Percentiles rank a stretch among this genome's conserved stretches.
Evolutionary conservation across 2,329 filamentous ascomycete species (phyloP).

Genomic region (Apiospora malaysiana): DNA sequence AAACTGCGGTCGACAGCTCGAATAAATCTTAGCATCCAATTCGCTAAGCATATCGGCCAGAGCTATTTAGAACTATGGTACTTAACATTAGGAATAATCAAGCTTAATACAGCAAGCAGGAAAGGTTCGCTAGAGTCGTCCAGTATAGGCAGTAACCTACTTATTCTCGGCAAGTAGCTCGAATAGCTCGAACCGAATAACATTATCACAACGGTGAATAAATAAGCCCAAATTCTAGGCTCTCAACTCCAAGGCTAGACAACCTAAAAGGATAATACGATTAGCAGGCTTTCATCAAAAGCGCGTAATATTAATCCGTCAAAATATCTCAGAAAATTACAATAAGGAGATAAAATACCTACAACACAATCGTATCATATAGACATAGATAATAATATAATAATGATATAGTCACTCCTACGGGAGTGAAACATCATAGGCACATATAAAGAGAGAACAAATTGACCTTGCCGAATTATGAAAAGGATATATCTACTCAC

Average conservation of each 20-base stretch:
- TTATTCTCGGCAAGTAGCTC: constrained; percentile 20
- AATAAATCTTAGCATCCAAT: constrained; percentile 17
- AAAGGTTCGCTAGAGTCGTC: constrained; percentile 13
- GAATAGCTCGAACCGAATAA: constrained; percentile 22
- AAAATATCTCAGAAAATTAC: not conserved
- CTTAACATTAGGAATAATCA: not conserved
- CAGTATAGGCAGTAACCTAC: constrained; percentile 15
- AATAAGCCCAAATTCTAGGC: constrained; percentile 21
- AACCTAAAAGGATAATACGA: constrained; percentile 18
- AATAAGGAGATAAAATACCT: not conserved
- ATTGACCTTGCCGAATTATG: not conserved
- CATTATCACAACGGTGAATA: not conserved
- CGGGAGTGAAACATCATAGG: too few species aligned
- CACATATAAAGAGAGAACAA: too few species aligned
- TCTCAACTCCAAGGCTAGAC: constrained; percentile 20
- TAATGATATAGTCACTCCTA: too few species aligned
- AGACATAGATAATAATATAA: too few species aligned
- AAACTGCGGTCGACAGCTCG: constrained; percentile 19
- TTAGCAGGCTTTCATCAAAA: not conserved
- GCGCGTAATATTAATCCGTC: not conserved
- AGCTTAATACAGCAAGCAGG: constrained; percentile 17
- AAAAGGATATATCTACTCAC: constrained; percentile 14
- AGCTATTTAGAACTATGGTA: constrained; percentile 13
- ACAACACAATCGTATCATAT: not conserved
- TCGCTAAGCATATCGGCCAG: constrained; percentile 11